Evolutionary conservation across 805 yeast genomes (phyloP).

Genomic region (Teunomyces pallodes): DNA sequence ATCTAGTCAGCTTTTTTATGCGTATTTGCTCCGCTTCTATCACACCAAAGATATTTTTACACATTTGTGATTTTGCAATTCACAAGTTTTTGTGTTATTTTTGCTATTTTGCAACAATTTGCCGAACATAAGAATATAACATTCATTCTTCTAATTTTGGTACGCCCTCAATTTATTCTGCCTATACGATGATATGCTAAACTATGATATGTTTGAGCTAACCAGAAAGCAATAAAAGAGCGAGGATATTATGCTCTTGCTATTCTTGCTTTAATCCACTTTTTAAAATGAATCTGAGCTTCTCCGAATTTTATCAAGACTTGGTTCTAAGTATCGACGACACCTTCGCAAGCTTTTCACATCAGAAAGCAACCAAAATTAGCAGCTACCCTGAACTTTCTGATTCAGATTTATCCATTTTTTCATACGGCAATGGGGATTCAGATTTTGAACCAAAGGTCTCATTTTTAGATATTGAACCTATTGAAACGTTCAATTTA

Average conservation of each 20-base stretch:
- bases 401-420: background rate
- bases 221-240: background rate
- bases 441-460: background rate
- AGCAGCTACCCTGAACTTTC: background rate
- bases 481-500: background rate
- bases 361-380: background rate
- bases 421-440: background rate
- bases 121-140: background rate
- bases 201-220: background rate
- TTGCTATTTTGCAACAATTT: background rate
- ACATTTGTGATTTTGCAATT: background rate
- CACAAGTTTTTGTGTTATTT: background rate
- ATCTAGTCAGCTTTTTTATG: too few species aligned
- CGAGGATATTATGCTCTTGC: too few species aligned
- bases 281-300: background rate
- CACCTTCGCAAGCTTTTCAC: background rate
- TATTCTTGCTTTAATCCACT: background rate
- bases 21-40: background rate
- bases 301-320: background rate
- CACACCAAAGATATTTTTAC: background rate
- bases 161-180: background rate
- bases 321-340: background rate
- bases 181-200: background rate
- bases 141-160: background rate
- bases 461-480: background rate